Conservation (phyloP, 805 yeast species). For the Jamesozyma spencerorum region DNA sequence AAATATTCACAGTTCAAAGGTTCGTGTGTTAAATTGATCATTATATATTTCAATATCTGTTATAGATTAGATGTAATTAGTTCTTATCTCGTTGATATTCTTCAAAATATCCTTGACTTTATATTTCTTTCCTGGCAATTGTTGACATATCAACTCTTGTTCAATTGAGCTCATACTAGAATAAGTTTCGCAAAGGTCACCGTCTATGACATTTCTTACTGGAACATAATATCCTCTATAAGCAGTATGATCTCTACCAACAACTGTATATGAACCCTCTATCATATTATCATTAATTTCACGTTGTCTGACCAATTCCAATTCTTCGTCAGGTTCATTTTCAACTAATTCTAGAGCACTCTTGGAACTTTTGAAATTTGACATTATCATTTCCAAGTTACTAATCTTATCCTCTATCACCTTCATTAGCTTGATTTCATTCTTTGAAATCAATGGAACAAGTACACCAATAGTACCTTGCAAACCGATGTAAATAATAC, state of each 20-base stretch:
- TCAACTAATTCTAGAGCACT: slow-evolving; percentile 3
- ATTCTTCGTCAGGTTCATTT: slow-evolving; percentile 1
- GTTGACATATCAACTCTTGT: slow-evolving; percentile 23
- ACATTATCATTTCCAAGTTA: slow-evolving; percentile 5
- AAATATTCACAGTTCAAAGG: no score
- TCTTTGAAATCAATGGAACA: slow-evolving; percentile 52
- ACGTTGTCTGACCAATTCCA: slow-evolving; percentile 1
- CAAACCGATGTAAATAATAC: slow-evolving; percentile 61
- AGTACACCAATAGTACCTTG: slow-evolving; percentile 76
- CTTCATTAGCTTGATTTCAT: slow-evolving; percentile 52
- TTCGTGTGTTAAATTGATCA: no score
- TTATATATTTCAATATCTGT: no score
- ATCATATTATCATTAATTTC: slow-evolving; percentile 2
- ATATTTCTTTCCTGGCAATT: slow-evolving; percentile 25
- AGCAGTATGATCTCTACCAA: slow-evolving; percentile 58
- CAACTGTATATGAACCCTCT: slow-evolving; percentile 31
- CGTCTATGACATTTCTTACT: slow-evolving; percentile 67
- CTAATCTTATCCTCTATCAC: slow-evolving; percentile 39
- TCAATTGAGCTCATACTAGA: slow-evolving; percentile 17
- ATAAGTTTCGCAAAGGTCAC: slow-evolving; percentile 69
- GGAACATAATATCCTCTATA: slow-evolving; percentile 82
- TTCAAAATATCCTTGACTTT: slow-evolving; percentile 25
- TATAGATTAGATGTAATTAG: slow-evolving; percentile 15
- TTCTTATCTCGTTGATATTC: slow-evolving; percentile 23
- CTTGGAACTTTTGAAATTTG: neutral